Percentiles rank a stretch among this genome's conserved stretches.
phyloP scores from a whole-genome alignment of 129 eudicot species.

The Flaveria brownii region DNA sequence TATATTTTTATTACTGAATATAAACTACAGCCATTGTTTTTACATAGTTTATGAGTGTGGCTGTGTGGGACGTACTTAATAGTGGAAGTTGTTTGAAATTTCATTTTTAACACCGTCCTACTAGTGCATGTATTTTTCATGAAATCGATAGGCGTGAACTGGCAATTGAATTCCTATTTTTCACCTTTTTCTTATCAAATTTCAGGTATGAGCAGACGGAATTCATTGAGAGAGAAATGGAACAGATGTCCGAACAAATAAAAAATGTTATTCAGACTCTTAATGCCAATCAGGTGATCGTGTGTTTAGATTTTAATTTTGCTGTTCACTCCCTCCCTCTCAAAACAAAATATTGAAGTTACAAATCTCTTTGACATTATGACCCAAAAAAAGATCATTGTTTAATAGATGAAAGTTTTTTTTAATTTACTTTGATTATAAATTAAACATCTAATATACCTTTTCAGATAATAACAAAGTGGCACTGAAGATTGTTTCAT shows the following conservation, averaged over 20 bases:
- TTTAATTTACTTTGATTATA: not conserved
- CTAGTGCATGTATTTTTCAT: not conserved
- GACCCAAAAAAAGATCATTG: not conserved
- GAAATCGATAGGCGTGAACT: not conserved
- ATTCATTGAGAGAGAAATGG: conserved; percentile 83
- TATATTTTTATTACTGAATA: not conserved
- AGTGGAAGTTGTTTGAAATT: not conserved
- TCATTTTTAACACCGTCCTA: not conserved
- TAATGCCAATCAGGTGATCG: conserved; percentile 72
- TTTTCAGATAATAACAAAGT: not conserved
- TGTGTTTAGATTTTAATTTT: not conserved
- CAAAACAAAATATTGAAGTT: not conserved
- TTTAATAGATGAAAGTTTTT: not conserved
- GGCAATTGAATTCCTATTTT: not conserved
- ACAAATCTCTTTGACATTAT: not conserved
- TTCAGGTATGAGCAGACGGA: conserved; percentile 97
- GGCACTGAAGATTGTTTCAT: not conserved
- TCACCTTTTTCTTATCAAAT: not conserved
- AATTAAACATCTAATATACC: not conserved
- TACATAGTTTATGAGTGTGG: not conserved
- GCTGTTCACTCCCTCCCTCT: not conserved
- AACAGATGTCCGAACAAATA: conserved; percentile 80
- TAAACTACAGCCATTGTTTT: not conserved
- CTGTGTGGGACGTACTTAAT: no score
- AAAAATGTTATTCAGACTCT: conserved; percentile 78